These are phyloP conservation scores for Paecilomyces niveus DNA, from an alignment of 2,329 filamentous ascomycete species.

Conservation along the genomic window DNA sequence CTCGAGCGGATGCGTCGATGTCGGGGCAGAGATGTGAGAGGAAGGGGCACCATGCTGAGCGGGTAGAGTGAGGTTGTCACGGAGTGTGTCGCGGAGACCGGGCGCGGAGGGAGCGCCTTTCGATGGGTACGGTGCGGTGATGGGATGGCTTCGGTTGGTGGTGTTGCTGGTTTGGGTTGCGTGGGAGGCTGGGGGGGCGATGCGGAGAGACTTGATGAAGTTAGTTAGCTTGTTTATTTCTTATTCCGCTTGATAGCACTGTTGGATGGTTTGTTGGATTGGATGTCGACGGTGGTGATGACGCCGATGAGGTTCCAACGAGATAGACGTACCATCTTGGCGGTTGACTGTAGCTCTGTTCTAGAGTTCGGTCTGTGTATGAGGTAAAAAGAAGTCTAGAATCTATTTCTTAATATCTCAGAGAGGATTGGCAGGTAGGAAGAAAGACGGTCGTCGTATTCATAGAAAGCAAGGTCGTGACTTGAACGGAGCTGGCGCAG, in stretches of 20 bases:
- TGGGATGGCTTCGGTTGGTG: constrained; percentile 51
- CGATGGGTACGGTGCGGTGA: constrained; percentile 48
- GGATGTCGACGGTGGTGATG: constrained; percentile 3
- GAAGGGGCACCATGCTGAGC: constrained; percentile 41
- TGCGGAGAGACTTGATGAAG: constrained; percentile 67
- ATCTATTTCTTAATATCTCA: not conserved
- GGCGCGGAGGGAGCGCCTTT: constrained; percentile 81
- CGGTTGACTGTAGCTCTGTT: constrained; percentile 1
- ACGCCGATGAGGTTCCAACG: constrained; percentile 6
- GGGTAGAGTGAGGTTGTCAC: constrained; percentile 67
- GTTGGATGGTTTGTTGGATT: not conserved
- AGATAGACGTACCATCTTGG: constrained; percentile 23
- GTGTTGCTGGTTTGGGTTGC: constrained; percentile 59
- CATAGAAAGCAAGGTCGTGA: not conserved
- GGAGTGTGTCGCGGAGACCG: constrained; percentile 88
- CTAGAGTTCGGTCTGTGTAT: not conserved
- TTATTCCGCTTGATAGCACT: not conserved
- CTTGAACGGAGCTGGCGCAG: not conserved
- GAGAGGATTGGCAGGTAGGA: not conserved
- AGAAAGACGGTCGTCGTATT: not conserved
- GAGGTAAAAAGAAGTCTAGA: constrained; percentile 2
- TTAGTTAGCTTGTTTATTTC: not conserved
- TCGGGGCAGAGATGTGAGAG: constrained; percentile 36
- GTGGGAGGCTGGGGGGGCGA: constrained; percentile 67
- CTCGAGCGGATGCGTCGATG: constrained; percentile 82